phyloP scores from a whole-genome alignment of 805 yeast genomes.

The Cyberlindnera nakhonratchasimensis region DNA sequence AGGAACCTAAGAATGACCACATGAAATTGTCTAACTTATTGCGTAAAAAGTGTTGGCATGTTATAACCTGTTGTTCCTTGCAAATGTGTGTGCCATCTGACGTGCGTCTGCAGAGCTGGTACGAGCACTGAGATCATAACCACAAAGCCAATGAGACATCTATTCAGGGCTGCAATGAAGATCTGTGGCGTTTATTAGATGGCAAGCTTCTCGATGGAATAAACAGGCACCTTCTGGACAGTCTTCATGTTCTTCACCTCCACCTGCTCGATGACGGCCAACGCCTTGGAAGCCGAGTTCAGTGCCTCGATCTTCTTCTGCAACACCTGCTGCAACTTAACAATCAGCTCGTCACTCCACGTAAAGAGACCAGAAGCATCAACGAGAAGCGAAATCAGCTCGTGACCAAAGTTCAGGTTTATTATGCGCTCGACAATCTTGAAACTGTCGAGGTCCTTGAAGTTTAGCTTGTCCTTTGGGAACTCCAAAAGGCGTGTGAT shows the following conservation, averaged over 20 bases:
- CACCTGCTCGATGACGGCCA: constrained; percentile 27
- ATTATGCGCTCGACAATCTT: constrained; percentile 43
- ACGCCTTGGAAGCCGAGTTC: constrained; percentile 35
- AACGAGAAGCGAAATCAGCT: constrained; percentile 57
- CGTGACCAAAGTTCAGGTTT: constrained; percentile 50
- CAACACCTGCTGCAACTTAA: constrained; percentile 42
- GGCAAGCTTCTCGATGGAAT: constrained; percentile 47
- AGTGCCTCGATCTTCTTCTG: constrained; percentile 44
- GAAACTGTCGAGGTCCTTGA: constrained; percentile 32
- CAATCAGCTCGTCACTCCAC: constrained; percentile 52
- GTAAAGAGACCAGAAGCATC: constrained; percentile 74
- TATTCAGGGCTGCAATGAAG: no score
- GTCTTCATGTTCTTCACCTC: constrained; percentile 30
- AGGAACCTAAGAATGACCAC: no score
- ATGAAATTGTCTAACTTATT: no score
- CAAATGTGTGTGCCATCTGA: no score
- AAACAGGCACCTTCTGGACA: constrained; percentile 47
- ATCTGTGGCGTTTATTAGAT: no score
- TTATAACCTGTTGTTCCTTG: no score
- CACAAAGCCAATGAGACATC: no score
- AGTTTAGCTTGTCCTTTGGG: constrained; percentile 39
- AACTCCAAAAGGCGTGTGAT: constrained; percentile 62
- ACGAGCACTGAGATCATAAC: no score
- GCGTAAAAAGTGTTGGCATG: no score
- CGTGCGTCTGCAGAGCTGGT: no score